Percentiles rank a stretch among this genome's conserved stretches.
These are phyloP conservation scores for Umbelopsis isabellina DNA, from an alignment of 192 early-diverging fungal species.

Conservation along the genomic window DNA sequence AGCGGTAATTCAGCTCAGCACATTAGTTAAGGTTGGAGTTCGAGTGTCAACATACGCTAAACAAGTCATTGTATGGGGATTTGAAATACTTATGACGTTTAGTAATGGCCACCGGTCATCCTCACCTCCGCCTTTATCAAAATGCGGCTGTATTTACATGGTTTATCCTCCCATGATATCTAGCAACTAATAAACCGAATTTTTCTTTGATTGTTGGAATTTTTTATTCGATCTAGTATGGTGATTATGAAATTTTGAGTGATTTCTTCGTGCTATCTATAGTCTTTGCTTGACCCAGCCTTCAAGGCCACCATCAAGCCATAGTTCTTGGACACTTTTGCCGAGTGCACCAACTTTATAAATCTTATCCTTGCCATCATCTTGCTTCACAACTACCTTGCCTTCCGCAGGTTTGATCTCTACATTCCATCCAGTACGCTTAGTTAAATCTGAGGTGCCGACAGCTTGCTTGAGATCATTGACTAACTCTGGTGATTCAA, in stretches of 20 bases:
- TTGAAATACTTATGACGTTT: too few relatives aligned
- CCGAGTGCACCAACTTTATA: constrained; percentile 69
- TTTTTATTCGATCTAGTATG: background rate
- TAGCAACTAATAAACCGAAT: background rate
- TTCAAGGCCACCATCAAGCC: constrained; percentile 92
- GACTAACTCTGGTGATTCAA: constrained; percentile 87
- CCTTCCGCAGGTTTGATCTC: constrained; percentile 77
- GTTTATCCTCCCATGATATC: too few relatives aligned
- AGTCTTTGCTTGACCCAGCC: constrained; percentile 88
- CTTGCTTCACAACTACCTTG: constrained; percentile 46
- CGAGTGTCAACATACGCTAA: too few relatives aligned
- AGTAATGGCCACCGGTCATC: too few relatives aligned
- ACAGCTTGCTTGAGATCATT: constrained; percentile 62
- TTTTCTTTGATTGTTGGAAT: background rate
- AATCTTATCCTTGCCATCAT: constrained; percentile 39
- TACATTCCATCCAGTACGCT: constrained; percentile 76
- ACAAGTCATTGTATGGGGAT: too few relatives aligned
- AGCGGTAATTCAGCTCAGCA: too few relatives aligned
- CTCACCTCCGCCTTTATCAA: too few relatives aligned
- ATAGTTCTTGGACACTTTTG: constrained; percentile 96
- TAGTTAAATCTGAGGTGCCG: constrained; percentile 59
- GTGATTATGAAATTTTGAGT: background rate
- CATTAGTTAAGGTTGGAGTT: too few relatives aligned
- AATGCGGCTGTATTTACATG: too few relatives aligned
- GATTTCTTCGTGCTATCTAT: constrained; percentile 9